Evolutionary conservation across 257 asterid genomes (phyloP), one percentile per base, ranked within the genome.

Genomic region (Catharanthus roseus): DNA sequence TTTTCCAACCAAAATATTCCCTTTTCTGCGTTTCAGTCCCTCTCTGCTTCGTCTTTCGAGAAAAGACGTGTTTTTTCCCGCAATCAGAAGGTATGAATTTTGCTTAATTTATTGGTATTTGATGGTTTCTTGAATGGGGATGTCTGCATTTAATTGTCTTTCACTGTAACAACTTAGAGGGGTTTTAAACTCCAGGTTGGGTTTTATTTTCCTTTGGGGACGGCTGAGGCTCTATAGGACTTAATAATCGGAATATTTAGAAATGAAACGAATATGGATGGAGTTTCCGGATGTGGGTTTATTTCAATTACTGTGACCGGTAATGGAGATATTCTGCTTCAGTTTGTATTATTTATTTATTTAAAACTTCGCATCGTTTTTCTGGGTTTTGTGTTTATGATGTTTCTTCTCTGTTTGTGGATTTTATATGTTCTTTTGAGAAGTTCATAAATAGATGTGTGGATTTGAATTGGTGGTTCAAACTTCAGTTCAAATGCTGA

Each of bases 1-100:
- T 45, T 47, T 47, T 38, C 41, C 60, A 47, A 67, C 26, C 55
- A 34, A 21, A 49, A n/a, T 34, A 49, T 8, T n/a, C 58, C 69
- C 36, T 45, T 45, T 67, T 67, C 55, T 28, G 34, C 58, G n/a
- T 67, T 47, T 29, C 29, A n/a, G 3, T 4, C 56, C 0, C 24
- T 45, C 58, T 67, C 71, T 18, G 33, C 72, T 67, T 29, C 72
- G 26, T 67, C 42, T 23, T 49, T 0, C 11, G 28, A 33, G 29
- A 29, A 34, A 45, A 47, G 58, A 12, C 12, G 42, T 29, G 15
- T 45, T 67, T 5, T 34, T 29, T 9, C 4, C 56, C 19, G 60
- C 41, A 67, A 67, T 29, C 29, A 49, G 44, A 67, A 47, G 72
- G 72, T 67, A 67, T 28, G 8, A 67, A 44, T 47, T 28, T 33